A percentile compares a stretch with the other conserved stretches of the same genome.
Conservation (phyloP, 306 rosid species). For the Cucurbita moschata region DNA sequence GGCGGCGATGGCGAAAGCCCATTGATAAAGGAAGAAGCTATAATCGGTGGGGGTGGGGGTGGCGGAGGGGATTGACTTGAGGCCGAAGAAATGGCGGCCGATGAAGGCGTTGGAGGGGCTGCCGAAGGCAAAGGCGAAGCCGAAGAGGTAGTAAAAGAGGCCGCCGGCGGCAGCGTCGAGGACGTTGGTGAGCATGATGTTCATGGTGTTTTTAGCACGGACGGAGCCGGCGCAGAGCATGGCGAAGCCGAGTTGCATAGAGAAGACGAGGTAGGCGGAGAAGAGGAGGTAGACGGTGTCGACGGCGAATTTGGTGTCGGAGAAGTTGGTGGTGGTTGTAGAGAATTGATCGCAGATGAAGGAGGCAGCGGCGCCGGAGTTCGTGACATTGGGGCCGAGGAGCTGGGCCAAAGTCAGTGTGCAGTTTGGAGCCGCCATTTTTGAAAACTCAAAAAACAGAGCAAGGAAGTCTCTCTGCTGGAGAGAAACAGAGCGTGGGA, state of each 20-base stretch:
- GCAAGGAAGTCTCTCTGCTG: neutral
- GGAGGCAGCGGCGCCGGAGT: neutral
- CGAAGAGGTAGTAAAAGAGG: slow-evolving; percentile 7
- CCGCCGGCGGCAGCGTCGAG: slow-evolving; percentile 11
- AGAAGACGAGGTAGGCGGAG: slow-evolving; percentile 11
- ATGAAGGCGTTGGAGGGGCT: slow-evolving; percentile 6
- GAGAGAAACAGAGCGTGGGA: neutral
- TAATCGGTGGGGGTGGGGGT: neutral
- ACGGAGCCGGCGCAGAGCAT: slow-evolving; percentile 8
- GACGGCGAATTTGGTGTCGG: slow-evolving; percentile 9
- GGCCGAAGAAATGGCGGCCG: slow-evolving; percentile 10
- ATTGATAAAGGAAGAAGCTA: slow-evolving; percentile 5
- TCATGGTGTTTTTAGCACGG: slow-evolving; percentile 6
- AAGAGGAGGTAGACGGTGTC: slow-evolving; percentile 7
- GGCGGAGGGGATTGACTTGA: neutral
- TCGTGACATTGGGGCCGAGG: slow-evolving; percentile 2
- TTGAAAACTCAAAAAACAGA: neutral
- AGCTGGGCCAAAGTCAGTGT: neutral
- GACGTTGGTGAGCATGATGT: slow-evolving; percentile 11
- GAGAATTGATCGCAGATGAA: slow-evolving; percentile 6
- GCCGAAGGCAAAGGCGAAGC: slow-evolving; percentile 8
- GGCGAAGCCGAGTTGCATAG: slow-evolving; percentile 9
- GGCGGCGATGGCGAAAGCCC: slow-evolving; percentile 9
- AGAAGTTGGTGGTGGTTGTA: neutral
- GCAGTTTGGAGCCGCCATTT: slow-evolving; percentile 9